A percentile compares a stretch with the other conserved stretches of the same genome.
These are phyloP conservation scores for Ogataea angusta DNA, from an alignment of 805 yeast genomes.

Conservation along the genomic window DNA sequence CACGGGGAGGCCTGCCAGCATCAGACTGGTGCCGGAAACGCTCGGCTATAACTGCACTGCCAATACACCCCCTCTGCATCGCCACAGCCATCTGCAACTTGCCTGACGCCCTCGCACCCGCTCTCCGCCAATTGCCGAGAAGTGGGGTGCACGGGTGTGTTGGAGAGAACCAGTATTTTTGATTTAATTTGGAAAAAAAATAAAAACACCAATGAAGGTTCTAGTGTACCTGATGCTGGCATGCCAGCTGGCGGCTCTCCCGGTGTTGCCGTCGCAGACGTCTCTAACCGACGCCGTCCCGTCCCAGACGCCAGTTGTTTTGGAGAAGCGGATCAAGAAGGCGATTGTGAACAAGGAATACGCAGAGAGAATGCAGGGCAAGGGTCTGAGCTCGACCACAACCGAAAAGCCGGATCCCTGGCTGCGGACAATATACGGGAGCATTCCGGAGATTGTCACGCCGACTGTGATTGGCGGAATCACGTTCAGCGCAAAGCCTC, in stretches of 20 bases:
- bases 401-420: constrained; percentile 56
- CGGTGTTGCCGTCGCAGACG: not conserved
- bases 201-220: constrained; percentile 5
- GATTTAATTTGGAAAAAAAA: not conserved
- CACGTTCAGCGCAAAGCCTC: constrained; percentile 66
- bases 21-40: no score
- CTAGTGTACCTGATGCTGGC: constrained; percentile 5
- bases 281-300: not conserved
- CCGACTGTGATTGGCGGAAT: constrained; percentile 65
- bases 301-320: constrained; percentile 1
- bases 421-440: constrained; percentile 65
- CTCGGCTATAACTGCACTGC: no score
- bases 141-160: not conserved
- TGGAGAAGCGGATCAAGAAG: constrained; percentile 19
- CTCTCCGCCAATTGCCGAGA: no score
- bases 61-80: no score
- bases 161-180: not conserved
- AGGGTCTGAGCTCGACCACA: constrained; percentile 9
- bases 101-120: no score
- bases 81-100: no score
- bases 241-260: constrained; percentile 2
- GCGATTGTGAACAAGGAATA: constrained; percentile 29
- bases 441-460: constrained; percentile 53
- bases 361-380: constrained; percentile 17
- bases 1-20: no score